phyloP scores from a whole-genome alignment of 352 stramenopile species.

The Phytophthora agathidicida region DNA sequence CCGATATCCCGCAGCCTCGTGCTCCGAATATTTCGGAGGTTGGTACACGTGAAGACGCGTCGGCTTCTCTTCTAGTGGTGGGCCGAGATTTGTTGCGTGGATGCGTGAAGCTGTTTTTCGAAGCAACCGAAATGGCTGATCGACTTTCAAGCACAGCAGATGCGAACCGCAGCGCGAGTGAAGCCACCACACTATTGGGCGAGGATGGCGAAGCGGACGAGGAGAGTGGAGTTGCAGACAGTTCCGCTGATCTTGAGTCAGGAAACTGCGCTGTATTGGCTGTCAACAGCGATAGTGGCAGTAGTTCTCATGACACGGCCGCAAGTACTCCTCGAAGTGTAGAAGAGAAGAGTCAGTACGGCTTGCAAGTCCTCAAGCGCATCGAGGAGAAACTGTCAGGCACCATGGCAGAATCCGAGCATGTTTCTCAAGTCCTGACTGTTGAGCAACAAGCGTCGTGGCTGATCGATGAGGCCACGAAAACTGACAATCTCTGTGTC shows the following conservation, averaged over 20 bases:
- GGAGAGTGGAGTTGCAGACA: conserved; percentile 3
- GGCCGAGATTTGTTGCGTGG: conserved; percentile 43
- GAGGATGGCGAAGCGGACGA: conserved; percentile 23
- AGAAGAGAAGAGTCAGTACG: conserved; percentile 55
- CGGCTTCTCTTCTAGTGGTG: conserved; percentile 30
- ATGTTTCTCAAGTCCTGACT: conserved; percentile 41
- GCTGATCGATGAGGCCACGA: conserved; percentile 81
- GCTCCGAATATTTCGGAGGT: not conserved
- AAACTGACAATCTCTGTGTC: conserved; percentile 82
- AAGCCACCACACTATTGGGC: conserved; percentile 1
- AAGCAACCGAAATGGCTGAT: conserved; percentile 69
- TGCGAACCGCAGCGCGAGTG: conserved; percentile 1
- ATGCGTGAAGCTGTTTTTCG: conserved; percentile 70
- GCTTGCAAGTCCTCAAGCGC: conserved; percentile 68
- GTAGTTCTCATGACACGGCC: conserved; percentile 6
- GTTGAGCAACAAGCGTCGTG: conserved; percentile 81
- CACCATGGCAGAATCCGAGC: conserved; percentile 42
- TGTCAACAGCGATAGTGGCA: conserved; percentile 17
- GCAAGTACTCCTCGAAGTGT: conserved; percentile 1
- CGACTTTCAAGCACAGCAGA: conserved; percentile 46
- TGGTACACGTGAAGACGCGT: not conserved
- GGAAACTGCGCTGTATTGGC: conserved; percentile 16
- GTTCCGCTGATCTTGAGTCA: conserved; percentile 9
- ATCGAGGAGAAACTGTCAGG: conserved; percentile 83
- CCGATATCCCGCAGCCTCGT: not conserved